Conservation (phyloP, 495 filamentous ascomycete genomes). For the Glonium stellatum region DNA sequence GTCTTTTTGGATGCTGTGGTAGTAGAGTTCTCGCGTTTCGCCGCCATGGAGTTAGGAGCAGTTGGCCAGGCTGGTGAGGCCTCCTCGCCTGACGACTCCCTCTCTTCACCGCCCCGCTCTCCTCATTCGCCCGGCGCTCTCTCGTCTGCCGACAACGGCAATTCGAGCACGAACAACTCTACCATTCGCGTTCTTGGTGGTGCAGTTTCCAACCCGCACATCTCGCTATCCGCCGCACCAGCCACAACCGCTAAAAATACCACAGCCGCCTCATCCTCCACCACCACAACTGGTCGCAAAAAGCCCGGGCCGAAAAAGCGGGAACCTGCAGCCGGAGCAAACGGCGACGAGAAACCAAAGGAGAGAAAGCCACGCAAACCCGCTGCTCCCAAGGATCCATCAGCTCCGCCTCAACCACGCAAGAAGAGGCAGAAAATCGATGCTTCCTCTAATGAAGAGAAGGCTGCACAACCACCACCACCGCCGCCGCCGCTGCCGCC, state of each 20-base stretch:
- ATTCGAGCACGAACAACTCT: constrained; percentile 16
- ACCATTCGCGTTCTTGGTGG: constrained; percentile 16
- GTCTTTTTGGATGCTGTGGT: neutral
- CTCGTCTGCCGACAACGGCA: constrained; percentile 11
- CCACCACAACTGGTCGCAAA: constrained; percentile 17
- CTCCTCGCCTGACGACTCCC: constrained; percentile 22
- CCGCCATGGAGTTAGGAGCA: constrained; percentile 1
- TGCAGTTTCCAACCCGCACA: constrained; percentile 5
- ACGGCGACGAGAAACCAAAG: constrained; percentile 19
- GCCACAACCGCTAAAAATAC: constrained; percentile 14
- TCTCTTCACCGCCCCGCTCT: constrained; percentile 12
- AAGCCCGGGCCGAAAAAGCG: constrained; percentile 25
- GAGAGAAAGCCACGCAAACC: constrained; percentile 46
- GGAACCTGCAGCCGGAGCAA: constrained; percentile 4
- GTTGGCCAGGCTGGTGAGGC: constrained; percentile 11
- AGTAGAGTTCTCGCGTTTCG: neutral
- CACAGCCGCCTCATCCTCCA: constrained; percentile 2
- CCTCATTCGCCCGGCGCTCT: constrained; percentile 24
- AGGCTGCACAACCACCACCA: neutral
- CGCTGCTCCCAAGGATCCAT: constrained; percentile 51
- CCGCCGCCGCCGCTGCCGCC: neutral
- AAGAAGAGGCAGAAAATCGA: constrained; percentile 43
- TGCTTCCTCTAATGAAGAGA: neutral
- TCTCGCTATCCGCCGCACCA: constrained; percentile 4
- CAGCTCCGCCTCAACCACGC: constrained; percentile 45